Evolutionary conservation across 768 basidiomycete species (phyloP).

Genomic region (Lactarius deliciosus): DNA sequence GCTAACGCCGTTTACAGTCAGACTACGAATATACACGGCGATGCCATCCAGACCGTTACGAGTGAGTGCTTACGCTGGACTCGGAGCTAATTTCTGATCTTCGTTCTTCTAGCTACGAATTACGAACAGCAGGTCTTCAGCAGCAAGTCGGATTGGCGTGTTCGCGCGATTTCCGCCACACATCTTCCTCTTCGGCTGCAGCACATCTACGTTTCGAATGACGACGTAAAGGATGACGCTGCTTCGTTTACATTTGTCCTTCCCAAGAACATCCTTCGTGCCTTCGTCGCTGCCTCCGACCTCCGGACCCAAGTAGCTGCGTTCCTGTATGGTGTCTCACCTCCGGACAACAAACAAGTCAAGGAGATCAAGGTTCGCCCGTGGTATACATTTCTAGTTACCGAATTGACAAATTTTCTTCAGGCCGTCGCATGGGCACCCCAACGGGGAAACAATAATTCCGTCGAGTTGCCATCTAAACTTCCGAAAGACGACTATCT

Average conservation of each 20-base stretch:
- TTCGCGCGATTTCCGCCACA: conserved; percentile 95
- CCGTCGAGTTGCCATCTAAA: conserved; percentile 85
- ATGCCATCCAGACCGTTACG: conserved; percentile 92
- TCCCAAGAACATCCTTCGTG: conserved; percentile 93
- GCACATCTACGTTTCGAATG: conserved; percentile 98
- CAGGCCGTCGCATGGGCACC: conserved; percentile 95
- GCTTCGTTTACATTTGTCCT: conserved; percentile 93
- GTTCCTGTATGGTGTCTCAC: conserved; percentile 89
- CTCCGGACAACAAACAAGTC: conserved; percentile 95
- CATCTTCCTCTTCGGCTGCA: conserved; percentile 94
- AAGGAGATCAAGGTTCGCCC: conserved; percentile 85
- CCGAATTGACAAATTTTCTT: conserved; percentile 16
- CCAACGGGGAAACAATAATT: conserved; percentile 93
- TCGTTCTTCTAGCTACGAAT: conserved; percentile 64
- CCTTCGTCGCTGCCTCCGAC: conserved; percentile 92
- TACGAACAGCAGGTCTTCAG: conserved; percentile 99
- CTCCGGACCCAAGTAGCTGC: conserved; percentile 95
- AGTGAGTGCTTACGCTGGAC: conserved; percentile 48
- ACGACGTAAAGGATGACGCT: conserved; percentile 98
- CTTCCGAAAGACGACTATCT: conserved; percentile 94
- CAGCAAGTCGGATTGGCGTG: conserved; percentile 99
- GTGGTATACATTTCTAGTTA: background rate
- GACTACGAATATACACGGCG: conserved; percentile 97
- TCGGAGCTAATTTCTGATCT: background rate
- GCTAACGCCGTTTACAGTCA: conserved; percentile 45